These are phyloP conservation scores for Neofusicoccum parvum DNA, from an alignment of 2,329 filamentous ascomycete genomes.

Conservation along the genomic window DNA sequence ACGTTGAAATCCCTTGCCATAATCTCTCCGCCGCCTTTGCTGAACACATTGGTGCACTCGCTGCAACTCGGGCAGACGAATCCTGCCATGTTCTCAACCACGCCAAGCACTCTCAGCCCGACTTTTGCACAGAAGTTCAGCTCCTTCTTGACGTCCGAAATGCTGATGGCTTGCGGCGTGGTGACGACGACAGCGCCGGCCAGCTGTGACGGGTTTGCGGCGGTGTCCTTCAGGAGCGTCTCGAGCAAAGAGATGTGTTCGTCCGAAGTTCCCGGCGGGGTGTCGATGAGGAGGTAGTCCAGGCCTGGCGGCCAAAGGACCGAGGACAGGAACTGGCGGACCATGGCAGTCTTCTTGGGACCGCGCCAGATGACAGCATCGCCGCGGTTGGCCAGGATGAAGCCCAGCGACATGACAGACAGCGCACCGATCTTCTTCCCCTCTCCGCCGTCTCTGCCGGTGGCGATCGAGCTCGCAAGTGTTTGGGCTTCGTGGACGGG, in stretches of 20 bases:
- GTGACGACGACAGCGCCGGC: conserved; percentile 92
- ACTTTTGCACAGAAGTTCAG: conserved; percentile 92
- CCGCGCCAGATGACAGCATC: conserved; percentile 97
- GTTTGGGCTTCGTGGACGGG: conserved; percentile 68
- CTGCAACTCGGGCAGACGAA: conserved; percentile 77
- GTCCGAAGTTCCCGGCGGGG: conserved; percentile 83
- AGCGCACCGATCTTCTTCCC: conserved; percentile 58
- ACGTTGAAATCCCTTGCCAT: conserved; percentile 89
- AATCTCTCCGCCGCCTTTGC: conserved; percentile 81
- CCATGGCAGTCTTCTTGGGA: conserved; percentile 99
- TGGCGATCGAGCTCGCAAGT: background rate
- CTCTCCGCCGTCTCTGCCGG: conserved; percentile 6
- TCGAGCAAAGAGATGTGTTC: conserved; percentile 25
- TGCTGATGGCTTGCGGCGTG: conserved; percentile 91
- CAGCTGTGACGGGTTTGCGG: conserved; percentile 62
- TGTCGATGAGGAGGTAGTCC: conserved; percentile 95
- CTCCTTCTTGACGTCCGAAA: conserved; percentile 91
- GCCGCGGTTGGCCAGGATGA: conserved; percentile 78
- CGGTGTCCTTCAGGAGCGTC: conserved; percentile 57
- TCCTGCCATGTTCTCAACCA: conserved; percentile 96
- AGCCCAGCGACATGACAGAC: conserved; percentile 89
- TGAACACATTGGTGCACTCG: conserved; percentile 93
- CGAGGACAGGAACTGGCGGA: conserved; percentile 90
- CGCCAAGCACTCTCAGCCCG: conserved; percentile 75
- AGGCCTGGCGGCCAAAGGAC: conserved; percentile 80